Evolutionary conservation across 805 yeast species (phyloP).

Genomic region (Tetrapisispora taiwanensis): DNA sequence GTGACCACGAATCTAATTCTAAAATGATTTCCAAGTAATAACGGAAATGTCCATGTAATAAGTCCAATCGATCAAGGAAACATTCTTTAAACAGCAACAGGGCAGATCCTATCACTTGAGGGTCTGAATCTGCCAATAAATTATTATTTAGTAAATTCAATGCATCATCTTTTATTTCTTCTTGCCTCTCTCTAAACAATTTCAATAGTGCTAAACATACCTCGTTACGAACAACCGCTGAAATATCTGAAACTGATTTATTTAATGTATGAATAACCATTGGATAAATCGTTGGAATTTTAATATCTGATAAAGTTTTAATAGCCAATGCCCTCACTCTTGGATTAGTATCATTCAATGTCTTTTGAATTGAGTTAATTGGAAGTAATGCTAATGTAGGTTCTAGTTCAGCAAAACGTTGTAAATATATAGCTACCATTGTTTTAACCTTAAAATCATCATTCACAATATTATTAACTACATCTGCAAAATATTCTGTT

Average conservation of each 20-base stretch:
- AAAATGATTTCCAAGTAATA: slow-evolving; percentile 40
- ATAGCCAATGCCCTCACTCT: slow-evolving; percentile 62
- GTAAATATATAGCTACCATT: slow-evolving; percentile 65
- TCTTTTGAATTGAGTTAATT: slow-evolving; percentile 84
- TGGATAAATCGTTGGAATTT: slow-evolving; percentile 71
- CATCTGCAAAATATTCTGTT: slow-evolving; percentile 62
- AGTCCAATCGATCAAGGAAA: slow-evolving; percentile 47
- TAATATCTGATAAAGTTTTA: slow-evolving; percentile 72
- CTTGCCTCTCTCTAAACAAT: slow-evolving; percentile 33
- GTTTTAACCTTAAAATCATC: slow-evolving; percentile 53
- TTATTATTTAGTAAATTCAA: slow-evolving; percentile 35
- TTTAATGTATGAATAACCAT: slow-evolving; percentile 66
- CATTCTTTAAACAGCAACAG: slow-evolving; percentile 45
- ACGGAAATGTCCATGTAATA: slow-evolving; percentile 63
- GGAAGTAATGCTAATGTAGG: slow-evolving; percentile 86
- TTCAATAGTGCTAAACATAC: slow-evolving; percentile 69
- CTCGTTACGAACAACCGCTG: slow-evolving; percentile 70
- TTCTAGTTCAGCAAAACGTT: slow-evolving; percentile 68
- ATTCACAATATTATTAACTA: slow-evolving; percentile 78
- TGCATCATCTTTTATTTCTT: slow-evolving; percentile 40
- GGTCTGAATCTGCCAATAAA: slow-evolving; percentile 55
- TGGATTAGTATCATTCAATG: slow-evolving; percentile 61
- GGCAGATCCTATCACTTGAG: slow-evolving; percentile 61
- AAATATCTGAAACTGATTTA: slow-evolving; percentile 56
- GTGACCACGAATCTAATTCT: slow-evolving; percentile 67